Base-by-base conservation (phyloP, 306 rosid species). In the Oemleria cerasiformis region DNA sequence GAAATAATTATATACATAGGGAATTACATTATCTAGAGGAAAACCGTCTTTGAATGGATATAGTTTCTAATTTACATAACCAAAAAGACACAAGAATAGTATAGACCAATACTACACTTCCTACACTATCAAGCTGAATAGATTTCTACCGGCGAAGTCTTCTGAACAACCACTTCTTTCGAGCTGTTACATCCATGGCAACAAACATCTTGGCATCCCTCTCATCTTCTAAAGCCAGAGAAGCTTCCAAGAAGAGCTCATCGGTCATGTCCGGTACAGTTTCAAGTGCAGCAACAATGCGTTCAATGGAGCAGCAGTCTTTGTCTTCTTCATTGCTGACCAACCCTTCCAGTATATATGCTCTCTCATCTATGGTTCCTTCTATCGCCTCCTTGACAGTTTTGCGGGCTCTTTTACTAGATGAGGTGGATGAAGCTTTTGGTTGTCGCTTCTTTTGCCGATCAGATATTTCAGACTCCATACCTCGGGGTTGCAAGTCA, bases 171-270 rank as follows among this genome's bases (percentile, higher is more conserved):
- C 91, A 86, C 62, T 72, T 82, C 63, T 70, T 73, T 59, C 87
- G 73, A n/a, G 84, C 70, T 13, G 79, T 42, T 43, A 77, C 72
- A 55, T 87, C 84, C 88, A 87, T 84, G 36, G 88, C 86, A n/a
- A 87, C 79, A 62, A 84, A 84, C 87, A 72, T 80, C 73, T 68
- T 71, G 55, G 88, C 87, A 65, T 82, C 78, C 48, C 85, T 84
- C 63, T 82, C 85, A 41, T 84, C 89, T 78, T 87, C 88, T 17
- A 87, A 78, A 42, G 80, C 76, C 58, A 75, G 55, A 82, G 82
- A 82, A 20, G 89, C 92, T 76, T 87, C 87, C 84, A 82, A 73
- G 67, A 84, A 82, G 53, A 82, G 83, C 72, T 80, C 87, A 19
- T 84, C 87, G 34, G 73, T 74, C 85, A 82, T 77, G 76, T 80